Evolutionary conservation across 768 basidiomycete species (phyloP), one percentile per base, ranked within the genome.

Genomic region (Russula sp.): DNA sequence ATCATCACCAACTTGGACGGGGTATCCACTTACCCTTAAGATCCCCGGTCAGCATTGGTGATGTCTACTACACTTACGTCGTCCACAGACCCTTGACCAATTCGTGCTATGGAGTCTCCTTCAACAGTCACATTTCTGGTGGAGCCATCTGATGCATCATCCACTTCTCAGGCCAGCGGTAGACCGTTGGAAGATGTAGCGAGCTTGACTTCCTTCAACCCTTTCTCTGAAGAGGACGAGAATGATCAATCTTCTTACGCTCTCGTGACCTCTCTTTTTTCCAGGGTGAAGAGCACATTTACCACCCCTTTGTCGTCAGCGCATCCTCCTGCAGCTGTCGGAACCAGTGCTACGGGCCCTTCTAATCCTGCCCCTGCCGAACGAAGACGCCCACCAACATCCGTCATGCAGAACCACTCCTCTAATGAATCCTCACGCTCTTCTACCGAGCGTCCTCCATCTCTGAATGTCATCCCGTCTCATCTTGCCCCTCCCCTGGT

Each of bases 151-250:
- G 66, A 69, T 16, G 75, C 76, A 18, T 80, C 82, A 11, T 83
- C 81, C 22, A 77, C 85, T 70, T 87, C 87, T 13, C 80, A 84
- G 67, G 85, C 83, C 73, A 85, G 80, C 72, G 80, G 81, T 37
- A 85, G 80, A 69, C 73, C 77, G 9, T 73, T 65, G 20, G 78
- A 86, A 55, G 90, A 90, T 77, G 80, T 86, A 49, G 80, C 82
- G 50, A 84, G 85, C 70, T 76, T 94, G 61, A 94, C 93, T 34
- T 89, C 89, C 55, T 92, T 89, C 79, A 94, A 94, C 72, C 91
- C 91, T 6, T 94, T 93, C 77, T 85, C 89, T n/a, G 90, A 92
- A 71, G 93, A 94, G 72, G 91, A 94, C 71, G 92, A 94, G 74
- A 84, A 91, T 71, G 91, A 93, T 67, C 87, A 90, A 69, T 88